Percentiles rank a stretch among this genome's conserved stretches.
These are phyloP conservation scores for Thielaviopsis punctulata DNA, from an alignment of 2,329 filamentous ascomycete genomes.

Conservation along the genomic window DNA sequence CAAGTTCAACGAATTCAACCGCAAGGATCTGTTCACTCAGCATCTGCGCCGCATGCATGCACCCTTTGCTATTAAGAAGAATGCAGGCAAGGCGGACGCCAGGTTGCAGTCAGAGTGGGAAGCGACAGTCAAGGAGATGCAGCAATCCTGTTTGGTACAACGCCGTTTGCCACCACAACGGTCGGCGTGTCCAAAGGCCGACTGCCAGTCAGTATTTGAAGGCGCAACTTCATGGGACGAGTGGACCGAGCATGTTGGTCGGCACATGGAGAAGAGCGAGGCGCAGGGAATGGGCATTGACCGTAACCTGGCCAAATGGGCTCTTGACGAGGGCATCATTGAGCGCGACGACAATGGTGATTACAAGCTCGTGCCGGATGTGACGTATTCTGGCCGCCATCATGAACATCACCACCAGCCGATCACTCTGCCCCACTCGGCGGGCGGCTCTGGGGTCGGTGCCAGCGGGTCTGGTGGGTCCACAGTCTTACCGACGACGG, in stretches of 20 bases:
- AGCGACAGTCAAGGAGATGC: conserved; percentile 49
- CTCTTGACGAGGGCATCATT: conserved; percentile 46
- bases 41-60: conserved; percentile 90
- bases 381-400: conserved; percentile 8
- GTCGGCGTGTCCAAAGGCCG: conserved; percentile 53
- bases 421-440: conserved; percentile 4
- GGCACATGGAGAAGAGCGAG: conserved; percentile 67
- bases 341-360: conserved; percentile 37
- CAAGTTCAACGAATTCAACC: conserved; percentile 62
- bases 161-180: conserved; percentile 52
- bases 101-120: conserved; percentile 48
- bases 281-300: conserved; percentile 40
- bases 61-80: conserved; percentile 44
- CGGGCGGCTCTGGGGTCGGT: neutral
- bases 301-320: conserved; percentile 40
- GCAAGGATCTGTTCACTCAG: conserved; percentile 90
- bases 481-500: neutral
- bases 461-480: neutral
- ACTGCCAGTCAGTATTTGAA: conserved; percentile 55
- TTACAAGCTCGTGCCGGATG: conserved; percentile 28
- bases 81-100: conserved; percentile 38
- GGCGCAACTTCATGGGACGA: conserved; percentile 69
- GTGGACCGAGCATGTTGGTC: conserved; percentile 80
- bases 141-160: conserved; percentile 53
- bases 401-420: conserved; percentile 12